Evolutionary conservation across 305 asterid genomes (phyloP), one percentile per base, ranked within the genome.

Genomic region (Fraxinus dipetala): DNA sequence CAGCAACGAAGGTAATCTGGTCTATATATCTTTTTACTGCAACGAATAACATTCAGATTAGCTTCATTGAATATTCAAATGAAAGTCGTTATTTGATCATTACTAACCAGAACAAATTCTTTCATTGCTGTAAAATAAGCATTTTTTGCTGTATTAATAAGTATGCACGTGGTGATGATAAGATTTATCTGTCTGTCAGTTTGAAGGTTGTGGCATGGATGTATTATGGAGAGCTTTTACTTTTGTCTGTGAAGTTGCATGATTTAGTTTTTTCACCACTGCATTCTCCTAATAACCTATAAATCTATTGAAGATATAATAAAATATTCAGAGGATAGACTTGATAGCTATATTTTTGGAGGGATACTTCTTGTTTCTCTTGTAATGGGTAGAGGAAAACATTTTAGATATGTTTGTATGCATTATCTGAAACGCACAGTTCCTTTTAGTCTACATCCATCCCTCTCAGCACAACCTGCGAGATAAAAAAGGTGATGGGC

Each of bases 1-100:
- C 89, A 87, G 76, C 56, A 83, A 8, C 85, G 96, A 84, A 92
- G 98, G 98, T 93, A 86, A 40, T 81, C 61, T 74, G 76, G 78
- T 75, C 77, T 45, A 77, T 0, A n/a, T 35, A 32, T 75, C 26
- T 48, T 70, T 78, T 69, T n/a, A 59, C 32, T 59, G 20, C 32
- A 31, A 11, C 26, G 14, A 24, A 35, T 9, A 16, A 79, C 74
- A 63, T 40, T 43, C 28, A 20, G 30, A 45, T 18, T 34, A 61
- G 59, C 67, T 56, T 16, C 59, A 79, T 56, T 79, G 83, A 78
- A 43, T 77, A 43, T 48, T 38, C 78, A 38, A 74, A 38, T 67
- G 75, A n/a, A 43, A 18, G 16, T 5, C 3, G 16, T 16, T 78
- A 31, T 74, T 40, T 51, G 16, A 30, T 30, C 16, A 16, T 38